phyloP scores from a whole-genome alignment of 768 basidiomycete species.

The Baorangia bicolor region DNA sequence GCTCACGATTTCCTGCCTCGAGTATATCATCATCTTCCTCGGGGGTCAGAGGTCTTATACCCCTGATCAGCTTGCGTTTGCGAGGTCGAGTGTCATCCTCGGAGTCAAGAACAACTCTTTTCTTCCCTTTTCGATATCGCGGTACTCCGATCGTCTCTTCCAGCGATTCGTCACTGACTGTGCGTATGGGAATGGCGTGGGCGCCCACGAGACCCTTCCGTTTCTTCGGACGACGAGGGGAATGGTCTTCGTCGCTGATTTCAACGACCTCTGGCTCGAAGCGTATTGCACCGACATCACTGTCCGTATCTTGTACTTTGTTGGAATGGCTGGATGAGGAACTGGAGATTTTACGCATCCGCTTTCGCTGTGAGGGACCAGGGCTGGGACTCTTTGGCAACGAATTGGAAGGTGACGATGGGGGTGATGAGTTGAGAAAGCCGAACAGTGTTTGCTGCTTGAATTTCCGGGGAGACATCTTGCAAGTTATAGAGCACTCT shows the following conservation, averaged over 20 bases:
- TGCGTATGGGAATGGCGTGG: conserved; percentile 11
- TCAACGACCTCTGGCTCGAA: conserved; percentile 40
- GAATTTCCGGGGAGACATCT: conserved; percentile 28
- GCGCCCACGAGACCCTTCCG: conserved; percentile 11
- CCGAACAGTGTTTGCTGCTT: conserved; percentile 47
- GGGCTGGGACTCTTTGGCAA: conserved; percentile 1
- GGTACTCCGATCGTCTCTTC: conserved; percentile 20
- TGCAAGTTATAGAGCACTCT: not conserved
- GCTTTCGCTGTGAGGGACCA: conserved; percentile 15
- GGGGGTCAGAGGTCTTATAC: conserved; percentile 41
- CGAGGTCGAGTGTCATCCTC: conserved; percentile 38
- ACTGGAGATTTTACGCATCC: conserved; percentile 10
- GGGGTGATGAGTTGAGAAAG: conserved; percentile 32
- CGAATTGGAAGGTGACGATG: conserved; percentile 15
- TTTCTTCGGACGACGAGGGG: conserved; percentile 27
- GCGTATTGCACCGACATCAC: conserved; percentile 50
- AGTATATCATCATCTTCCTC: conserved; percentile 44
- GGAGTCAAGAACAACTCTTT: conserved; percentile 27
- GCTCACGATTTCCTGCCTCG: conserved; percentile 54
- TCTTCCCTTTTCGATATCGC: conserved; percentile 23
- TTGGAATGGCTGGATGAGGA: conserved; percentile 15
- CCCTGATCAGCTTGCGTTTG: conserved; percentile 44
- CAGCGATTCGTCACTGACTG: conserved; percentile 23
- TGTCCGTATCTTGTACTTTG: conserved; percentile 33
- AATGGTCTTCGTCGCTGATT: conserved; percentile 26